Conservation (phyloP, 768 basidiomycete species). For the Tricholoma furcatifolium region DNA sequence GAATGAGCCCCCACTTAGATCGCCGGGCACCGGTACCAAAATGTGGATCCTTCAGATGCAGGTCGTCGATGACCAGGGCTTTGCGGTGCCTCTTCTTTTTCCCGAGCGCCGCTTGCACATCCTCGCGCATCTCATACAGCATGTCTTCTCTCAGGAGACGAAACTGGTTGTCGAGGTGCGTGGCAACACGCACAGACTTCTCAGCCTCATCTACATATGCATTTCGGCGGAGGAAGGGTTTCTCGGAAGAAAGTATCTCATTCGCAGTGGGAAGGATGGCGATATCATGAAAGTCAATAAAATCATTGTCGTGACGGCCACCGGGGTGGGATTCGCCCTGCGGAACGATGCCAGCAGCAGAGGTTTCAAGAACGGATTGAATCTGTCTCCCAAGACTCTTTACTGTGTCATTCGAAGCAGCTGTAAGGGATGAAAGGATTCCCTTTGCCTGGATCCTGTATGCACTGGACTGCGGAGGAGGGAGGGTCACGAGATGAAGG, state of each 20-base stretch:
- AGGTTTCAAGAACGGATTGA: slow-evolving; percentile 29
- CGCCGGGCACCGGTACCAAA: slow-evolving; percentile 23
- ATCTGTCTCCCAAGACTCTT: slow-evolving; percentile 17
- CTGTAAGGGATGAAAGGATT: slow-evolving; percentile 24
- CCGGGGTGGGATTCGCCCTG: slow-evolving; percentile 42
- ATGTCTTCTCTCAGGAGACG: slow-evolving; percentile 11
- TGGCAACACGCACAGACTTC: slow-evolving; percentile 34
- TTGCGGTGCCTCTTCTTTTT: slow-evolving; percentile 37
- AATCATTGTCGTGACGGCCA: slow-evolving; percentile 72
- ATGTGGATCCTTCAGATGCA: slow-evolving; percentile 36
- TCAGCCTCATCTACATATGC: slow-evolving; percentile 43
- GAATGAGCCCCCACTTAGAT: slow-evolving; percentile 39
- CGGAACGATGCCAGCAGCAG: slow-evolving; percentile 14
- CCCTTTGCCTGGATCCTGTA: slow-evolving; percentile 31
- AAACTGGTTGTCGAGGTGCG: slow-evolving; percentile 10
- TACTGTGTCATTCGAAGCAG: slow-evolving; percentile 25
- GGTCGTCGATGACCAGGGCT: slow-evolving; percentile 35
- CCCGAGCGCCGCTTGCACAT: slow-evolving; percentile 39
- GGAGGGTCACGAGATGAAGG: slow-evolving; percentile 29
- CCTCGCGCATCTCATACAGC: slow-evolving; percentile 35
- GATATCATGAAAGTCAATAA: slow-evolving; percentile 56
- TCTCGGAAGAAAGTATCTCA: slow-evolving; percentile 45
- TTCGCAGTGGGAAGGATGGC: slow-evolving; percentile 63
- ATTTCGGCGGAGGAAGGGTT: slow-evolving; percentile 49
- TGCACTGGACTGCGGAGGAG: slow-evolving; percentile 18